Evolutionary conservation across 768 basidiomycete genomes (phyloP).

Genomic region (Boletus barrowsii): DNA sequence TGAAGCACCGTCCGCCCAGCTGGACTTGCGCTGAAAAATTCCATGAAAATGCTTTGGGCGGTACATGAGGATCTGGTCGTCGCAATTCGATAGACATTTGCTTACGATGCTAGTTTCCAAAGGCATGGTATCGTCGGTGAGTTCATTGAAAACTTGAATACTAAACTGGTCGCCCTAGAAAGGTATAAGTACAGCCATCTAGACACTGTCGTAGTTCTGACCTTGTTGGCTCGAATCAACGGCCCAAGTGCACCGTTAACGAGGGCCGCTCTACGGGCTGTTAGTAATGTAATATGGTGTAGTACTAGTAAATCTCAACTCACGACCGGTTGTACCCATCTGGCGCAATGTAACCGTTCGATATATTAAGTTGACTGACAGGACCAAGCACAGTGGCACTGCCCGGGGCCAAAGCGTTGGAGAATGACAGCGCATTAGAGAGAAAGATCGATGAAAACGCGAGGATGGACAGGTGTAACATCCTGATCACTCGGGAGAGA

Average conservation of each 20-base stretch:
- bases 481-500: not conserved
- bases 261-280: not conserved
- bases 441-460: not conserved
- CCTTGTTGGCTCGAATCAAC: constrained; percentile 39
- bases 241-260: constrained; percentile 31
- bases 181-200: not conserved
- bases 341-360: not conserved
- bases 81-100: constrained; percentile 8
- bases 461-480: constrained; percentile 1
- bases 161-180: not conserved
- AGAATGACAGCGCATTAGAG: not conserved
- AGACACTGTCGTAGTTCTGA: not conserved
- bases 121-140: constrained; percentile 43
- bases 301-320: not conserved
- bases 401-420: not conserved
- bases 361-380: not conserved
- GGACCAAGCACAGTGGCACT: not conserved
- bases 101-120: constrained; percentile 40
- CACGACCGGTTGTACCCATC: constrained; percentile 7
- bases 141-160: not conserved
- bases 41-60: constrained; percentile 2
- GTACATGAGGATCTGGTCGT: constrained; percentile 6
- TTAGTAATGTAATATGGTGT: not conserved
- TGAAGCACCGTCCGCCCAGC: constrained; percentile 4
- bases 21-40: constrained; percentile 3